phyloP scores from a whole-genome alignment of 202 grass and related monocot species.

The Brachypodium distachyon region DNA sequence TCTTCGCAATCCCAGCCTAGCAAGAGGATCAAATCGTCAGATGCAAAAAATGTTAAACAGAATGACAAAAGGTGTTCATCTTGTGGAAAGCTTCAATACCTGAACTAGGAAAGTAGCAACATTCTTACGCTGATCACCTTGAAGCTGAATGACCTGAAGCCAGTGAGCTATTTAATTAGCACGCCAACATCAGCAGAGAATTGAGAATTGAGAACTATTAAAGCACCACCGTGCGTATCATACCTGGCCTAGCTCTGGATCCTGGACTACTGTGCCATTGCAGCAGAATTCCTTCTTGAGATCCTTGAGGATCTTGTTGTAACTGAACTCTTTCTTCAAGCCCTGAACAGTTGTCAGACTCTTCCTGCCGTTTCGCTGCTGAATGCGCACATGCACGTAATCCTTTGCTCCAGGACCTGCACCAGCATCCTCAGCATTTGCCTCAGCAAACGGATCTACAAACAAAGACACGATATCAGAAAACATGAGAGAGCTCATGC shows the following conservation, averaged over 20 bases:
- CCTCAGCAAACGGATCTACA: slow-evolving; percentile 89
- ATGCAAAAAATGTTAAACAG: not conserved
- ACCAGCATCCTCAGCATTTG: slow-evolving; percentile 96
- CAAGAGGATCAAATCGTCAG: not conserved
- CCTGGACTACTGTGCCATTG: slow-evolving; percentile 94
- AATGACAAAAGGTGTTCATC: not conserved
- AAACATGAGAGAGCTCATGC: not conserved
- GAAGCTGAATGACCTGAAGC: slow-evolving; percentile 90
- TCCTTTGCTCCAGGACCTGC: slow-evolving; percentile 76
- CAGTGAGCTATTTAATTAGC: not conserved
- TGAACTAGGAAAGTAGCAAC: slow-evolving; percentile 84
- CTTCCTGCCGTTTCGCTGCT: slow-evolving; percentile 96
- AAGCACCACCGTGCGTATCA: not conserved
- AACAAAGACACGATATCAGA: not conserved
- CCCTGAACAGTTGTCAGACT: slow-evolving; percentile 95
- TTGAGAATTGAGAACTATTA: not conserved
- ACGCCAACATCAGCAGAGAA: not conserved
- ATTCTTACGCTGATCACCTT: slow-evolving; percentile 97
- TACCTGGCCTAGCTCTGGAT: slow-evolving; percentile 90
- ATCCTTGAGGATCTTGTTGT: slow-evolving; percentile 97
- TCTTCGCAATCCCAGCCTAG: slow-evolving; percentile 86
- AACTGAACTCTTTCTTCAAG: slow-evolving; percentile 88
- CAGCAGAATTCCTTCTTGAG: slow-evolving; percentile 99
- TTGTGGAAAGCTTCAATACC: slow-evolving; percentile 8
- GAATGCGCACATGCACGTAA: slow-evolving; percentile 98